These are phyloP conservation scores for Apiospora hydei DNA, from an alignment of 2,329 filamentous ascomycete genomes.

Conservation along the genomic window DNA sequence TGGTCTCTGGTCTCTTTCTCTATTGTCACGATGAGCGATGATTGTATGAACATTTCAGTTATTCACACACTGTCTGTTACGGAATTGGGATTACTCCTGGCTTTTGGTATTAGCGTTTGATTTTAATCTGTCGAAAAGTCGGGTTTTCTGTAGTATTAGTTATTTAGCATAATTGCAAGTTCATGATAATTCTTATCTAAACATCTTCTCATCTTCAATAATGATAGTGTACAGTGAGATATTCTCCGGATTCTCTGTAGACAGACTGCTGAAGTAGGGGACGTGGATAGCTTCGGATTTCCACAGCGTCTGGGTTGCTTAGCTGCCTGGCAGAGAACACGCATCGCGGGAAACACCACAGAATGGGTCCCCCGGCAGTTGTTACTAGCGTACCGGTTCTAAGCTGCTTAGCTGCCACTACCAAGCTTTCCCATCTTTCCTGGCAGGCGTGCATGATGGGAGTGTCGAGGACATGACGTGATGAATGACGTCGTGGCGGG, in stretches of 20 bases:
- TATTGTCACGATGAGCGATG: conserved; percentile 7
- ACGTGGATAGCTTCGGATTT: not conserved
- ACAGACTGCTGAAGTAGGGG: not conserved
- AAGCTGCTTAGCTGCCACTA: not conserved
- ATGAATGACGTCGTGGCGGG: conserved; percentile 21
- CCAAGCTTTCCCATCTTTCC: not conserved
- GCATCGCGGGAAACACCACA: not conserved
- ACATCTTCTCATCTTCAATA: not conserved
- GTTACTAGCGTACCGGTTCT: not conserved
- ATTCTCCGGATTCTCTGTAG: no score
- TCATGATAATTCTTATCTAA: not conserved
- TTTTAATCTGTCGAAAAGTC: not conserved
- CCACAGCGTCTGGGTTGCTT: no score
- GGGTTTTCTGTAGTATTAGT: not conserved
- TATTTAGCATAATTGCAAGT: not conserved
- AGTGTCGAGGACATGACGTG: conserved; percentile 18
- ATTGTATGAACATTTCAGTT: not conserved
- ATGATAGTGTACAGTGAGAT: not conserved
- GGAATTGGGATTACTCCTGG: not conserved
- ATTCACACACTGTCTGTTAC: not conserved
- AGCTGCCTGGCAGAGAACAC: not conserved
- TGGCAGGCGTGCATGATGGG: not conserved
- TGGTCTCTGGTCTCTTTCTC: not conserved
- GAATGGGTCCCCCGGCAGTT: not conserved
- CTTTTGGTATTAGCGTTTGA: not conserved